Base-by-base conservation (phyloP, 139 green algal species). In the Ettlia oleoabundans region DNA sequence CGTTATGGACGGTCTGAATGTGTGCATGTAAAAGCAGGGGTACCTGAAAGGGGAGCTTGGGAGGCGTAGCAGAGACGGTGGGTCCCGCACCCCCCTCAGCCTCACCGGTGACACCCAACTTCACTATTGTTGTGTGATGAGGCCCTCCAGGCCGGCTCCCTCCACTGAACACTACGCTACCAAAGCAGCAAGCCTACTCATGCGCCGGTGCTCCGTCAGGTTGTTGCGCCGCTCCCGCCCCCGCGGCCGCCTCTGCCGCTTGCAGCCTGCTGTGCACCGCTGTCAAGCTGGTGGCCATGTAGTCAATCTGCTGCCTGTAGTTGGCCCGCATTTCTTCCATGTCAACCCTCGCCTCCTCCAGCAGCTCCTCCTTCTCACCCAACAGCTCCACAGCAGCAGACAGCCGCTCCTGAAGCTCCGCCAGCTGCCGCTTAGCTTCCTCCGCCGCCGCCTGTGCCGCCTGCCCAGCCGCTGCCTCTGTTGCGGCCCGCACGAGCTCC, bases 271-370 rank as follows among this genome's bases (percentile, higher is more conserved):
- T 38, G 85, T 72, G 1, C 92, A 32, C 32, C 82, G n/a, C 69
- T 94, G 82, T n/a, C 2, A 58, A 24, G 13, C 15, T 58, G 15
- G 13, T 58, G 15, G 91, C 85, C 42, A 88, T 73, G 41, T 91
- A 90, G 63, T 97, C 90, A 28, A 98, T 92, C 88, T 98, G 95
- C 22, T 95, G 89, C 42, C 90, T 88, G 85, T 98, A 98, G 78
- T 95, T 75, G 66, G 86, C 38, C 82, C 95, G 94, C n/a, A 98
- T 86, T 82, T 98, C 96, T 55, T 84, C 38, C 51, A 98, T 76
- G 78, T 98, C 96, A 0, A 87, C 91, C 18, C 76, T 66, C 61
- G 98, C 78, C 91, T 98, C 96, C 72, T 97, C 95, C 69, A 98
- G 77, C 84, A 87, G 85, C 89, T 98, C 96, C 52, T 98, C 96